Evolutionary conservation across 306 rosid species (phyloP), one percentile per base, ranked within the genome.

Genomic region (Sicyos baderoa): DNA sequence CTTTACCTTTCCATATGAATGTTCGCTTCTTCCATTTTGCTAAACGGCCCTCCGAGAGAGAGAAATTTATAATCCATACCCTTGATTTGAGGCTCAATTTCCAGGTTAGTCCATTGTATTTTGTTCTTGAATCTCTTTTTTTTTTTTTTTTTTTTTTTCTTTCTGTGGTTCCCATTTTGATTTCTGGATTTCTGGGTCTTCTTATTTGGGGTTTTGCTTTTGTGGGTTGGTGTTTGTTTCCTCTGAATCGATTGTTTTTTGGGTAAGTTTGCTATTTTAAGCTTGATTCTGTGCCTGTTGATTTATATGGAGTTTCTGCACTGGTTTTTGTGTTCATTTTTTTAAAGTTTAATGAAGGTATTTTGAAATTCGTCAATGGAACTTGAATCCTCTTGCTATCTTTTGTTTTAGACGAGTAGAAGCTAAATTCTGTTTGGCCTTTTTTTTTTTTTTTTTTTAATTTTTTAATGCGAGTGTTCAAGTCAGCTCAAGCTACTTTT

Each of bases 1-100:
- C 63, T 54, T 71, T 37, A 44, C 74, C 74, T 71, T 71, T 71
- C 13, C 64, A 6, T 48, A 12, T 42, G 37, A 19, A 64, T 12
- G 13, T 5, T 64, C 42, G 54, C 42, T 48, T 29, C 35, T 29
- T 14, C 42, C 19, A 47, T 62, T 62, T 54, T 19, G 3, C 37
- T 0, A 56, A 21, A 10, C 6, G 2, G 6, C 17, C n/a, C 7
- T 13, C 63, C 14, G 10, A 14, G 44, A 29, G n/a, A 42, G 16
- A 63, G 50, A 65, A 7, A 15, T 2, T 37, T 11, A n/a, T n/a
- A 44, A 21, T 22, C 42, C 15, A 63, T 45, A 19, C 19, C 32
- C 12, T 54, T 21, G 4, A 54, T 19, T 4, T 15, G 14, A 19
- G 15, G 35, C 32, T 52, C 62, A 7, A 54, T 18, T 53, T 21